A percentile compares a stretch with the other conserved stretches of the same genome.
These are phyloP conservation scores for Coemansia erecta DNA, from an alignment of 192 early-diverging fungal genomes.

Conservation along the genomic window DNA sequence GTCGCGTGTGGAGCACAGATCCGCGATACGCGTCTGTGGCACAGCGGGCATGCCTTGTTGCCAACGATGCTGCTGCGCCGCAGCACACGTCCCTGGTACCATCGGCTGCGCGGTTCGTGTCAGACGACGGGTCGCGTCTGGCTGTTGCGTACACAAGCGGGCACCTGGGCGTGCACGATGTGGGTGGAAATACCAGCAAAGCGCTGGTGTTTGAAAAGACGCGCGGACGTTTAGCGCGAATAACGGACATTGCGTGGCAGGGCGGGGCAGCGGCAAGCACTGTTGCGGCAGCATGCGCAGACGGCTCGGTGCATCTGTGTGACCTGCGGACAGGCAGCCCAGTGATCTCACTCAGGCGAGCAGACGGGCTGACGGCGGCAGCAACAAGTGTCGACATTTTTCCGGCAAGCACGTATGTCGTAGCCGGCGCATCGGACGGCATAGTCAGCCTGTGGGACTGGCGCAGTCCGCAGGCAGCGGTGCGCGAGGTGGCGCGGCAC, in stretches of 20 bases:
- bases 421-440: conserved; percentile 39
- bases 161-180: conserved; percentile 1
- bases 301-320: conserved; percentile 25
- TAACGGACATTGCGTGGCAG: not conserved
- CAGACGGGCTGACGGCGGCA: conserved; percentile 9
- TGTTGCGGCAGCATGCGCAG: conserved; percentile 15
- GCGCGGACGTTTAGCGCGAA: not conserved
- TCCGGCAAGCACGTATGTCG: not conserved
- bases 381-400: conserved; percentile 21
- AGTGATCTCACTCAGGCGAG: not conserved
- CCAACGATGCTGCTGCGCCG: not conserved
- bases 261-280: not conserved
- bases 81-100: not conserved
- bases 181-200: not conserved
- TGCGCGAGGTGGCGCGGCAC: conserved; percentile 22
- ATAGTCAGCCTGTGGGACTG: conserved; percentile 51
- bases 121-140: conserved; percentile 5
- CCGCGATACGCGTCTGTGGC: not conserved
- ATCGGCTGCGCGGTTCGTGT: not conserved
- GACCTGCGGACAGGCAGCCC: conserved; percentile 21
- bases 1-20: conserved; percentile 31
- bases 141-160: conserved; percentile 10
- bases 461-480: conserved; percentile 8
- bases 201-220: not conserved
- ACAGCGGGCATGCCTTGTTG: conserved; percentile 1